Evolutionary conservation across 805 yeast species (phyloP).

Genomic region (Pichia insulana): DNA sequence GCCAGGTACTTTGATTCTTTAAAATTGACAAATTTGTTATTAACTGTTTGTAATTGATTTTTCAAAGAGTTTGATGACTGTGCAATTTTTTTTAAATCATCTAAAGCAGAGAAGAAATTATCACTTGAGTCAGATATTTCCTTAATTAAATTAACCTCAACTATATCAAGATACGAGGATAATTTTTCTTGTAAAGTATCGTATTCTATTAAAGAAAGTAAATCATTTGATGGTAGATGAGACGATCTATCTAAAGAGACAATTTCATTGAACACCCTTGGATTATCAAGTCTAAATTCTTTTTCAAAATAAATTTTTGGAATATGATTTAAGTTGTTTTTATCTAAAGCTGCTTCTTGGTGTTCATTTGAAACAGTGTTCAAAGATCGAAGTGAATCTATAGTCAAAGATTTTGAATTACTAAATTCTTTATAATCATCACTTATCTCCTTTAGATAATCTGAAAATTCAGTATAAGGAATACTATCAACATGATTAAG

Average conservation of each 20-base stretch:
- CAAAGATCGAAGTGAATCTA: conserved; percentile 33
- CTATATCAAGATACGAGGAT: conserved; percentile 74
- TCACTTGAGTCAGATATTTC: conserved; percentile 82
- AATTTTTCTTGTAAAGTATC: conserved; percentile 64
- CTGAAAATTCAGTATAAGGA: conserved; percentile 33
- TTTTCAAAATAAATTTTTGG: conserved; percentile 64
- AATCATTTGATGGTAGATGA: conserved; percentile 25
- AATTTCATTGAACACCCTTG: conserved; percentile 70
- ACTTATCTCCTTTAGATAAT: conserved; percentile 36
- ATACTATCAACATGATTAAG: conserved; percentile 45
- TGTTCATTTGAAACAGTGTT: conserved; percentile 14
- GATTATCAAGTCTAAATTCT: conserved; percentile 78
- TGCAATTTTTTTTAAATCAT: conserved; percentile 62
- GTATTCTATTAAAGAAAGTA: conserved; percentile 32
- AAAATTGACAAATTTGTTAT: too few relatives aligned
- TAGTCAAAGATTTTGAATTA: conserved; percentile 35
- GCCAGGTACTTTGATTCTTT: conserved; percentile 34
- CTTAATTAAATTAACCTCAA: conserved; percentile 69
- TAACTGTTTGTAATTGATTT: conserved; percentile 25
- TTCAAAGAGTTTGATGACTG: conserved; percentile 45
- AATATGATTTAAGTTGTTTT: conserved; percentile 34
- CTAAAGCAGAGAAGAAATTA: conserved; percentile 77
- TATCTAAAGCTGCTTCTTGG: conserved; percentile 18
- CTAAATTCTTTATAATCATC: conserved; percentile 38
- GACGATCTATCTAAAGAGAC: conserved; percentile 42